Base-by-base conservation (phyloP, 139 green algal genomes). In the Tetradesmus obliquus region DNA sequence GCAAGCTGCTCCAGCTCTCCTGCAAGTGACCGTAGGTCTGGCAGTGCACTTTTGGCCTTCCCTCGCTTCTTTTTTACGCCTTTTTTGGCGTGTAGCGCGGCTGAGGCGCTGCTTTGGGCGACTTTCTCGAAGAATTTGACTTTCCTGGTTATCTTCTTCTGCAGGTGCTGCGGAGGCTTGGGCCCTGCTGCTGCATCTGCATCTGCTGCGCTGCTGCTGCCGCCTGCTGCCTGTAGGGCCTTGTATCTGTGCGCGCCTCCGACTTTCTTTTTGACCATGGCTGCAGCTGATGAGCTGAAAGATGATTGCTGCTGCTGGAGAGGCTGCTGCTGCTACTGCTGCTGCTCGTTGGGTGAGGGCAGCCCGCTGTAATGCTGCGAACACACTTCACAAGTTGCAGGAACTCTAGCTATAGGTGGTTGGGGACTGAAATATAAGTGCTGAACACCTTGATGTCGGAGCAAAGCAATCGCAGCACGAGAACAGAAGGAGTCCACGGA, bases 181-280 rank as follows among this genome's bases (percentile, higher is more conserved):
- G 86, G 86, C 20, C 86, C 86, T 82, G 69, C 51, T n/a, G 22
- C 51, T 45, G 80, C 22, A 5, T 90, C 13, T 55, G 45, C 45
- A 85, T 24, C 51, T 51, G 24, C 24, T 82, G 76, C 76, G 76
- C 76, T 55, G 76, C 76, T 82, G 76, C n/a, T 82, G 45, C 7
- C 45, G 45, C 80, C 80, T 85, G 80, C 80, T 62, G 24, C 80
- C 53, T n/a, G 17, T 12, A 71, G 10, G 5, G 69, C 71, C 19
- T 90, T 90, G 22, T 90, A 90, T 15, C 86, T 54, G 76, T 90
- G 86, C n/a, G 86, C 86, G 55, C 86, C 86, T 83, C 86, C 86
- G 24, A 90, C 71, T 69, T n/a, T 69, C 71, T 90, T 90, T 17
- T 90, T 90, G 3, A 90, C 86, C 86, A 90, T 90, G 15, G 13